Evolutionary conservation across 2,329 filamentous ascomycete genomes (phyloP).

Genomic region (Claviceps quebecensis): DNA sequence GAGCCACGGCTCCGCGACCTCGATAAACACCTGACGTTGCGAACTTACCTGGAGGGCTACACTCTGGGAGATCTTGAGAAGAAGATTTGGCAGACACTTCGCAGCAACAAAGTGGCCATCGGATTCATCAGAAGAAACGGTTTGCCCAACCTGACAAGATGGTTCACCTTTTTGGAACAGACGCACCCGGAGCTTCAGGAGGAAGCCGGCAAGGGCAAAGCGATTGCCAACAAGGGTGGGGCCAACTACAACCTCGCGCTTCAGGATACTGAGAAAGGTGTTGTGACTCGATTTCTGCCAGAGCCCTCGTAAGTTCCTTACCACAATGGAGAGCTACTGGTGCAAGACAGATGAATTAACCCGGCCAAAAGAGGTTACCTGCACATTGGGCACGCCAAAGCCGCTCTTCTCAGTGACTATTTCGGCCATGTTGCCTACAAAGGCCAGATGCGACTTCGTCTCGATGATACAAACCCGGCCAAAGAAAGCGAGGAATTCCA

Average conservation of each 20-base stretch:
- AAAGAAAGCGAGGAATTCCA: constrained; percentile 97
- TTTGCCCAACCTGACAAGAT: constrained; percentile 65
- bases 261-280: constrained; percentile 71
- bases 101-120: constrained; percentile 71
- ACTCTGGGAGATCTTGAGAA: constrained; percentile 61
- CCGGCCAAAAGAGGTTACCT: constrained; percentile 53
- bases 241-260: constrained; percentile 83
- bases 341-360: constrained; percentile 4
- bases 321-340: neutral
- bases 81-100: constrained; percentile 70
- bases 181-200: constrained; percentile 61
- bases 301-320: constrained; percentile 61
- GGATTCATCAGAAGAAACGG: constrained; percentile 67
- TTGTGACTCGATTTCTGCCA: constrained; percentile 84
- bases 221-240: constrained; percentile 64
- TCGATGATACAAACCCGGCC: constrained; percentile 93
- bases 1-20: constrained; percentile 62
- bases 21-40: constrained; percentile 75
- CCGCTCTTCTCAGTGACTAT: constrained; percentile 86
- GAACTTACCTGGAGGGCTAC: constrained; percentile 78
- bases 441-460: constrained; percentile 78
- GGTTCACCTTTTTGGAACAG: constrained; percentile 78
- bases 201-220: constrained; percentile 53
- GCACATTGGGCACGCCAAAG: constrained; percentile 93
- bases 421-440: constrained; percentile 90